These are phyloP conservation scores for Puccinellia tenuiflora DNA, from an alignment of 176 grass and related monocot genomes.

Conservation along the genomic window DNA sequence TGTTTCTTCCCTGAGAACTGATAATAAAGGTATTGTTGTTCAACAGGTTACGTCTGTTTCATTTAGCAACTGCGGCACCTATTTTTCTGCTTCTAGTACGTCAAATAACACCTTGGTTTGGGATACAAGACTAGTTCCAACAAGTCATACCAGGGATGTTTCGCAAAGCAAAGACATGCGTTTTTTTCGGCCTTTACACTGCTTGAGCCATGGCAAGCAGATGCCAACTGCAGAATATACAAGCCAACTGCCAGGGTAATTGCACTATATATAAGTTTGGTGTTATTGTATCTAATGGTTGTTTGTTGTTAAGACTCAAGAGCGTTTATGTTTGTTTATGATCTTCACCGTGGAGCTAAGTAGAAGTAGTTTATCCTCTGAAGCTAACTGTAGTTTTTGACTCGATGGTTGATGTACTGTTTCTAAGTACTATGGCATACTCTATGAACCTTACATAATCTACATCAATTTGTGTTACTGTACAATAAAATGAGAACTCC, in stretches of 20 bases:
- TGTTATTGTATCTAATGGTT: slow-evolving; percentile 25
- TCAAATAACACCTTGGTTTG: slow-evolving; percentile 88
- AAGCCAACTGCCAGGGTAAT: slow-evolving; percentile 74
- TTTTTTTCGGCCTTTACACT: slow-evolving; percentile 90
- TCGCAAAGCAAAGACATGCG: slow-evolving; percentile 66
- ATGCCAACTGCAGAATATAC: slow-evolving; percentile 82
- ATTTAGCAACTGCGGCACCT: slow-evolving; percentile 88
- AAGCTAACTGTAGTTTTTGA: background rate
- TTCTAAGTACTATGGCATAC: slow-evolving; percentile 7
- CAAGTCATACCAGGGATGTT: slow-evolving; percentile 42
- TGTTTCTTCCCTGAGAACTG: slow-evolving; percentile 33
- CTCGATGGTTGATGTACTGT: background rate
- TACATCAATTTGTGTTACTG: background rate
- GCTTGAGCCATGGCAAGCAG: slow-evolving; percentile 75
- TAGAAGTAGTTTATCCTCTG: background rate
- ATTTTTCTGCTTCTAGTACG: slow-evolving; percentile 83
- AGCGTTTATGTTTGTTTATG: slow-evolving; percentile 10
- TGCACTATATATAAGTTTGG: background rate
- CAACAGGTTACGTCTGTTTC: slow-evolving; percentile 86
- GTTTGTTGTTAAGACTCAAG: background rate
- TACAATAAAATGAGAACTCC: background rate
- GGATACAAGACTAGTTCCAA: slow-evolving; percentile 74
- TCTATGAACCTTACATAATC: background rate
- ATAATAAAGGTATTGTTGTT: slow-evolving; percentile 24
- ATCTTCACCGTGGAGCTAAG: background rate